These are phyloP conservation scores for Colletotrichum horii DNA, from an alignment of 2,329 filamentous ascomycete genomes.

Conservation along the genomic window DNA sequence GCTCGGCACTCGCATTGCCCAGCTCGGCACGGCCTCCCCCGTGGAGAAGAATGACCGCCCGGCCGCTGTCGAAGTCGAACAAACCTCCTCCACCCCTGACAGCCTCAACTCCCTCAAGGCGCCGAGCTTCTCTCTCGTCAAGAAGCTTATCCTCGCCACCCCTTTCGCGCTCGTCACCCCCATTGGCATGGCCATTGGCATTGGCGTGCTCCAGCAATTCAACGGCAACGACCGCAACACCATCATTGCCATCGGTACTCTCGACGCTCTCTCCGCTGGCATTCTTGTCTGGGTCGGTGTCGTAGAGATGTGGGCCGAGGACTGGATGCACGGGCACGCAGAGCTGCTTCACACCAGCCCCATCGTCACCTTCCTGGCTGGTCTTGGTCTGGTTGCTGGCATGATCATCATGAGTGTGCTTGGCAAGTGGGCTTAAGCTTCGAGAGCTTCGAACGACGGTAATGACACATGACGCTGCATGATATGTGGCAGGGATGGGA, in stretches of 20 bases:
- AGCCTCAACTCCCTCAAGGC: constrained; percentile 10
- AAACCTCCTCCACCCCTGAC: constrained; percentile 22
- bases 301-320: constrained; percentile 79
- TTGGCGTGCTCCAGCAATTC: constrained; percentile 72
- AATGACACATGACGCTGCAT: neutral
- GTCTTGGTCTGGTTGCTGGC: constrained; percentile 62
- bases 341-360: constrained; percentile 60
- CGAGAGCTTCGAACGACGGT: neutral
- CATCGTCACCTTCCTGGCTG: constrained; percentile 52
- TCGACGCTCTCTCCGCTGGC: constrained; percentile 76
- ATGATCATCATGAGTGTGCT: constrained; percentile 74
- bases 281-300: constrained; percentile 82
- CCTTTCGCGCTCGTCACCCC: constrained; percentile 76
- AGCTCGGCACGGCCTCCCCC: constrained; percentile 45
- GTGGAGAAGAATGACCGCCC: neutral
- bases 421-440: constrained; percentile 72
- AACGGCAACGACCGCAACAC: constrained; percentile 76
- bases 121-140: constrained; percentile 38
- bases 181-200: constrained; percentile 80
- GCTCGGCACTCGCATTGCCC: constrained; percentile 73
- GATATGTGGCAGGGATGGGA: neutral
- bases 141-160: constrained; percentile 66
- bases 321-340: constrained; percentile 65
- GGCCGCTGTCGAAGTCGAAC: constrained; percentile 24
- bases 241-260: constrained; percentile 72